Base-by-base conservation (phyloP, 139 green algal species). In the Picochlorum costavermella region DNA sequence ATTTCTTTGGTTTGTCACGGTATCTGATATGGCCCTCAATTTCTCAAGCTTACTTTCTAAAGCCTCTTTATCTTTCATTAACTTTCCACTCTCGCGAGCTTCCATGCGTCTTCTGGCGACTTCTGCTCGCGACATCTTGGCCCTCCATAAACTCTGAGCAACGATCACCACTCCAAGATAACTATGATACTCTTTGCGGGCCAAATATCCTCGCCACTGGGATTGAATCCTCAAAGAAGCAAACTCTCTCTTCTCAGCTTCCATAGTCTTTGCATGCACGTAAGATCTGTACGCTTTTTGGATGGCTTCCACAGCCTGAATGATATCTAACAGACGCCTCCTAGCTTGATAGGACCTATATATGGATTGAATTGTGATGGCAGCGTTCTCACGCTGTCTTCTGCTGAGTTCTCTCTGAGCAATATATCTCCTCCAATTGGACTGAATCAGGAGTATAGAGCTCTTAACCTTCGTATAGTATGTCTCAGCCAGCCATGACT, bases 41-140 rank as follows among this genome's bases (percentile, higher is more conserved):
- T 95, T 86, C 61, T 74, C 64, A 28, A 90, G 61, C 61, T 73
- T 70, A 14, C 40, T 58, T 71, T 95, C 86, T 56, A 96, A 79
- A 9, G 68, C 79, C 50, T 86, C 79, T 82, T 96, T 96, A 83
- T 96, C 90, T 37, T 74, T 78, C 64, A 95, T 73, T 64, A 96
- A 81, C 74, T 90, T 90, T 60, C 67, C 79, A 13, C 79, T 69
- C 71, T 94, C 86, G 48, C 87, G 75, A 12, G 86, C 86, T 51
- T 81, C 72, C 3, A 56, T 45, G 2, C 75, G 56, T 20, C 78
- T 64, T 44, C 28, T 50, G 20, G 75, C 67, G 68, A 85, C 71
- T 73, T 85, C 73, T 6, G 59, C 62, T 48, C 80, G 79, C 3
- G 81, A 83, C 12, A 68, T 23, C 68, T 83, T 79, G 56, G 68